Evolutionary conservation across 2,329 filamentous ascomycete genomes (phyloP), one percentile per base, ranked within the genome.

Genomic region (Xylaria sp.): DNA sequence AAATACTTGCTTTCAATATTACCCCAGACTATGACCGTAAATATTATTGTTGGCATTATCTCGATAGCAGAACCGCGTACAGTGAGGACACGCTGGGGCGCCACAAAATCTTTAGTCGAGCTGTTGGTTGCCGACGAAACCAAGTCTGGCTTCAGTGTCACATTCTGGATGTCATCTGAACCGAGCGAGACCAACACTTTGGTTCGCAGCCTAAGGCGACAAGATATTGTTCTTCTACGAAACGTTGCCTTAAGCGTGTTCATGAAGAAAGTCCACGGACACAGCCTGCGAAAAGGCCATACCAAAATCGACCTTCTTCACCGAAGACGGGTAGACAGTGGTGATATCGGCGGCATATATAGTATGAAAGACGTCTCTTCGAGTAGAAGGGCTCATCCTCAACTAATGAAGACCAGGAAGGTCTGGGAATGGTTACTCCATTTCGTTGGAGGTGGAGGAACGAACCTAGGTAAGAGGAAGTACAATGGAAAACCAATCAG

Each of bases 81-180:
- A 1, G 88, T 97, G 23, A 87, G 84, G 37, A 93, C 94, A 0
- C 86, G 88, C 48, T 90, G 87, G 82, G 88, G 90, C 32, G 80
- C 82, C 12, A 83, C 84, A 7, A 85, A 91, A 61, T 87, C 92
- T 6, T 85, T 97, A 2, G 83, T 95, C 50, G 94, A 97, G 79
- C 80, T 96, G 1, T 83, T 94, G 0, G 89, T 98, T 0, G 94
- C 92, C 5, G 95, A 98, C 78, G 92, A 97, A 61, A 97, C 94
- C 0, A 88, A 86, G 72, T 88, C 92, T 0, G 92, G 91, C 2
- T 97, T 98, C 80, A 89, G 86, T 34, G 85, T 98, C 65, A 94
- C 92, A 2, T 94, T 97, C 78, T 98, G 95, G 95, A 82, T 97
- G 1, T 73, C 72, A 74, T 51, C 80, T 83, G 68, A 80, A 75